A percentile compares a stretch with the other conserved stretches of the same genome.
Conservation (phyloP, 345 rosid species). For the Brassica cretica region DNA sequence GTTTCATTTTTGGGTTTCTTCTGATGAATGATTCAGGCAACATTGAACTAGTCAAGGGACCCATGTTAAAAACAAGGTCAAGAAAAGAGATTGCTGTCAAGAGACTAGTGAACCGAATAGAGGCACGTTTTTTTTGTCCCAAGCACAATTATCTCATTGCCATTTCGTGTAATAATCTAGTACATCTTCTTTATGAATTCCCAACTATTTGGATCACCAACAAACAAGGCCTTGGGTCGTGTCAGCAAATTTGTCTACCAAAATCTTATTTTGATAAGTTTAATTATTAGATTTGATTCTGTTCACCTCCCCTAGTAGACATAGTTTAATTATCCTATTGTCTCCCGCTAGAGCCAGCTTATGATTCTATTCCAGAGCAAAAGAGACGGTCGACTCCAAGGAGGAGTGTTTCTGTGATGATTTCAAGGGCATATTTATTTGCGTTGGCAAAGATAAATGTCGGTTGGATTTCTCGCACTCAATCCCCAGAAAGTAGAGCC, state of each 20-base stretch:
- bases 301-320: too few relatives aligned
- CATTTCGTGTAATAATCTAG: constrained; percentile 29
- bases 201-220: constrained; percentile 25
- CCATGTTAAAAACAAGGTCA: background rate
- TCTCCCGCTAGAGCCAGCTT: too few relatives aligned
- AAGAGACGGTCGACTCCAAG: too few relatives aligned
- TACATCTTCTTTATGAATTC: constrained; percentile 26
- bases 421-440: too few relatives aligned
- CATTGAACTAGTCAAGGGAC: background rate
- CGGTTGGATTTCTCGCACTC: too few relatives aligned
- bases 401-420: too few relatives aligned
- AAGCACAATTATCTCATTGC: constrained; percentile 14
- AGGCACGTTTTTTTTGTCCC: background rate
- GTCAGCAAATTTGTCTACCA: constrained; percentile 14
- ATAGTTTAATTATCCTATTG: too few relatives aligned
- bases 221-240: constrained; percentile 20
- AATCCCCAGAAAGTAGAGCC: too few relatives aligned
- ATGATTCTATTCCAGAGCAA: too few relatives aligned
- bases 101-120: background rate
- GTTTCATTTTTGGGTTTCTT: background rate
- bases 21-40: background rate
- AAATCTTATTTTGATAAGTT: background rate
- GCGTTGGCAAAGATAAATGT: too few relatives aligned
- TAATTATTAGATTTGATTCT: too few relatives aligned
- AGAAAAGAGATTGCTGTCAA: background rate